Base-by-base conservation (phyloP, 192 early-diverging fungal genomes). In the Mycoemilia scoparia region DNA sequence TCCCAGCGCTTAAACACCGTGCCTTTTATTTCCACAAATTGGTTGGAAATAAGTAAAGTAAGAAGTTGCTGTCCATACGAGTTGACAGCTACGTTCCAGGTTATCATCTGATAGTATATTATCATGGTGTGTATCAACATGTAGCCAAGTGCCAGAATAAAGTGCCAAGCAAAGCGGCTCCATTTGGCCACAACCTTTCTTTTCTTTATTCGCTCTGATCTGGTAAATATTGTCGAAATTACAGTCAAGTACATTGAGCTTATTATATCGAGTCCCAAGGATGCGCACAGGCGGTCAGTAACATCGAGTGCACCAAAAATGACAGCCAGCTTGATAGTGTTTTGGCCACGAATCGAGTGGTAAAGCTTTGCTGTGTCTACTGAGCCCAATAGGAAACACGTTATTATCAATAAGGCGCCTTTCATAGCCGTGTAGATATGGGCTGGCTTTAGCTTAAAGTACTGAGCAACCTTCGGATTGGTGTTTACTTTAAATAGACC, bases 11-110 rank as follows among this genome's bases (percentile, higher is more conserved):
- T 98, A 39, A 96, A 98, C 4, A 98, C 95, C 26, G 75, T 79
- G 39, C 84, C 76, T 44, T 98, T 98, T 53, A 98, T 90, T 46
- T 98, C 95, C 5, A 88, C 84, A 71, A 98, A 98, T 61, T 96
- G 95, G 45, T 96, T 96, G 21, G 77, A 82, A 24, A 98, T 73
- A 14, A 98, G 67, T 21, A 98, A 47, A n/a, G 88, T 82, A 20
- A 98, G 53, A 15, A 98, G 57, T 5, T 84, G 84, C 53, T 93
- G 91, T 39, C 84, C 85, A 44, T 93, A 91, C 9, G 81, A 86
- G 54, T 98, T 98, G 42, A 95, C 79, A 2, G 91, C 81, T 5
- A 96, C 89, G 46, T 95, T 92, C 32, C 96, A 67, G 5, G 90
- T 89, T 43, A 96, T 86, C 50, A 87, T 81, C 57, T 92, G 84